Evolutionary conservation across 2,329 filamentous ascomycete species (phyloP), one percentile per base, ranked within the genome.

Genomic region (Cladosporium phlei): DNA sequence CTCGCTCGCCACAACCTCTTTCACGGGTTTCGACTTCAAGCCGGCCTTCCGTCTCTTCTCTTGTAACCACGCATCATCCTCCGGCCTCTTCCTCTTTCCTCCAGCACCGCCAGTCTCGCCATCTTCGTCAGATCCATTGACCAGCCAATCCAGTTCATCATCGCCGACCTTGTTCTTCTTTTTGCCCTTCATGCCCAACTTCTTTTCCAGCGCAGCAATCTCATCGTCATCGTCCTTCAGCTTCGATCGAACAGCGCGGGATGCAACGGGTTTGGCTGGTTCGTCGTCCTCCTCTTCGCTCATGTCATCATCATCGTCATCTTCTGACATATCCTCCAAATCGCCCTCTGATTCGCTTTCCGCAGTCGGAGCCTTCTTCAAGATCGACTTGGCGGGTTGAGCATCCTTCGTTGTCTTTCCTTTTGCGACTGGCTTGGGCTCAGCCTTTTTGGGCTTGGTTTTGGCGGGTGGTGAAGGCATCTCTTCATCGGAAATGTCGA

Each of bases 121-220:
- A 19, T 73, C 75, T 9, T 66, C 66, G 7, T 71, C 70, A 38
- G 66, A 66, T 1, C 84, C 85, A 7, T 80, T 85, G 16, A 96
- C 69, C 3, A 98, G 66, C 46, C 86, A 85, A 32, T 83, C 88
- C 2, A 97, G 69, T 0, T 89, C 91, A 60, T 96, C 90, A 5
- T 95, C 86, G 16, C 80, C 77, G 57, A 90, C 88, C 54, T 86
- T 84, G 0, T 83, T 82, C 24, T 79, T 83, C 60, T 88, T 94
- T 50, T 84, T 85, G 19, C 81, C 80, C 61, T 83, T 87, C 25
- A 96, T 76, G 0, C 93, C 91, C 3, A 98, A 71, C 60, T 87
- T 94, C 65, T 84, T 89, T 69, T 98, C 93, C 24, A 96, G 71
- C 2, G 82, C 82, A 16, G 85, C 83, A 56, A 98, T 97, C 57